Base-by-base conservation (phyloP, 352 stramenopile genomes). In the Globisporangium viniferum region DNA sequence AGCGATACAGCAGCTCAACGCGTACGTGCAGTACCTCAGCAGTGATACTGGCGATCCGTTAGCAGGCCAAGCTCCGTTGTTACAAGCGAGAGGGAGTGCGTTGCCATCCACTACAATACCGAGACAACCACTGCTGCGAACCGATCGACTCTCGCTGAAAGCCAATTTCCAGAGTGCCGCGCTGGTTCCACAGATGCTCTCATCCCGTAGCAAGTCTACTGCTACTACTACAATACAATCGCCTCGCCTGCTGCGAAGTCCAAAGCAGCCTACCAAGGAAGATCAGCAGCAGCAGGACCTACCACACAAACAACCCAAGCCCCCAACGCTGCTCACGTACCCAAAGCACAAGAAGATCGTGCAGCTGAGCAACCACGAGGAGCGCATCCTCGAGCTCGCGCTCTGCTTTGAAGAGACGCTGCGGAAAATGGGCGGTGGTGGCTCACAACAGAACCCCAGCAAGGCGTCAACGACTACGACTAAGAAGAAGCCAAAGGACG, bases 321-420 rank as follows among this genome's bases (percentile, higher is more conserved):
- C 48, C 31, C 15, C n/a, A 24, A 18, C 3, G 14, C 46, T 35
- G 20, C 66, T 53, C 59, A 31, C 39, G 49, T 67, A 67, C 36
- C 22, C 41, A 2, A 44, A 39, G 22, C 61, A 58, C 1, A 78
- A 75, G 64, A 70, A 67, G 35, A 75, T 86, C 59, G 69, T 83
- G 27, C 64, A 83, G 20, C 69, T 86, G 64, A 80, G 73, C 46
- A 73, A 78, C 60, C 78, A 86, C 29, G 78, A 86, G 69, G 72
- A 75, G 59, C 53, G 62, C 10, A 69, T 86, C 1, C 60, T 83
- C 8, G 73, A 81, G 35, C 56, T 86, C 20, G 73, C 67, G 49
- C 63, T 86, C 49, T 77, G 63, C 64, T 81, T 81, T 54, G 74
- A 79, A 39, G 65, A 80, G 27, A 66, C 48, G 0, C 7, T 75